Base-by-base conservation (phyloP, 2,329 filamentous ascomycete species). In the Furcasterigmium sp. region DNA sequence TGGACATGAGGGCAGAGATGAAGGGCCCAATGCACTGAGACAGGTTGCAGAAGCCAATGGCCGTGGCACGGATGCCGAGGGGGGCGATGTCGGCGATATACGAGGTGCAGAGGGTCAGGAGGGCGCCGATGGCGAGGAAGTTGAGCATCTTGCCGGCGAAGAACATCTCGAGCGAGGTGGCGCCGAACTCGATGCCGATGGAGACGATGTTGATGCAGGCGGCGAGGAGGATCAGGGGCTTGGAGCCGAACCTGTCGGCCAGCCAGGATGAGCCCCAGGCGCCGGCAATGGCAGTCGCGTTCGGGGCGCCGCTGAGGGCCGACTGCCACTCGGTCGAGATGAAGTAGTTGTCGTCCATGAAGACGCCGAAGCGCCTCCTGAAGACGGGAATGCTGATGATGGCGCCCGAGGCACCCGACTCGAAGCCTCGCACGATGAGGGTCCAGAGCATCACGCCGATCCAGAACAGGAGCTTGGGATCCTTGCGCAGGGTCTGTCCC, bases 11-110 rank as follows among this genome's bases (percentile, higher is more conserved):
- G n/a, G 62, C 61, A 0, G 63, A 60, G 11, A 63, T 54, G 13
- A 70, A 60, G 0, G 64, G 64, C 0, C 65, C 67, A 2, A 70
- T 56, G 9, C 60, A 64, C 26, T 65, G 66, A 4, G 66, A 56
- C 3, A 71, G 51, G 34, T 66, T 66, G 13, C 59, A 64, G 47
- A 65, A 54, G 42, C 63, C 55, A 53, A 61, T 64, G 47, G 41
- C 48, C 7, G 56, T 58, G 20, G 64, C 63, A 2, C 65, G 60
- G 3, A 67, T 60, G 5, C 59, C 58, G 13, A 67, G 50, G 4
- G 65, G 65, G 2, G 64, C 57, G 20, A 68, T 54, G 43, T 69
- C 64, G 21, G 55, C 55, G 14, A 68, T 56, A 23, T 67, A 67
- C 1, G 63, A 59, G 13, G 65, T 61, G 20, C 62, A 62, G 0